Base-by-base conservation (phyloP, 2,329 filamentous ascomycete species). In the Scopulariopsis brevicaulis region DNA sequence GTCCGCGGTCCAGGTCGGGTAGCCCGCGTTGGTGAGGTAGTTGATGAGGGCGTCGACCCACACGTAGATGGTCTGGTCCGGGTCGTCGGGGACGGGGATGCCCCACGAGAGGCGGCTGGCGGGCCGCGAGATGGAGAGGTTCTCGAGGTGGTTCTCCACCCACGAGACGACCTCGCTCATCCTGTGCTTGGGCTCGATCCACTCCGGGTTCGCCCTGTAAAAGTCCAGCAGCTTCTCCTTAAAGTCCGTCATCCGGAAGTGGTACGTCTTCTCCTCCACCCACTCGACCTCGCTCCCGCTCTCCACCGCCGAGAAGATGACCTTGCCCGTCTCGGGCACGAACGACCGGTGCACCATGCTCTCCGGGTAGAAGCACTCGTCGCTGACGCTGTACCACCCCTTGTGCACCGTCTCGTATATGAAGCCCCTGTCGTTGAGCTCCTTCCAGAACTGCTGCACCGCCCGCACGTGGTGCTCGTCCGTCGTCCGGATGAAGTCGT, bases 21-120 rank as follows among this genome's bases (percentile, higher is more conserved):
- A 97, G 15, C 93, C 91, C 1, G 90, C 83, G 62, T 86, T 90
- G 18, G 92, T 96, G 56, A 94, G 74, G 69, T 99, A 99, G 71
- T 96, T 99, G 65, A 97, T 80, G 34, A 99, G 81, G 1, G 94
- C 94, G 72, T 99, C 95, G 0, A 99, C 81, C 94, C 94, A 99
- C 35, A 99, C 95, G 67, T 99, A 99, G 59, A 99, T 93, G 2
- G 92, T 97, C 71, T 97, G 94, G 20, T 77, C 82, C 0, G 81
- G 75, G 65, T 99, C 94, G 57, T 85, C 86, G 0, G 94, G 94
- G 28, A 96, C 94, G 7, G 79, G 84, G 59, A 99, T 88, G 3
- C 94, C 94, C 94, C 94, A 99, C 25, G 76, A 81, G 48, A 97
- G 72, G 54, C 94, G 82, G 58, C 86, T 83, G 3, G 80, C 76